Base-by-base conservation (phyloP, 805 yeast genomes). In the Alloascoidea hylecoeti region DNA sequence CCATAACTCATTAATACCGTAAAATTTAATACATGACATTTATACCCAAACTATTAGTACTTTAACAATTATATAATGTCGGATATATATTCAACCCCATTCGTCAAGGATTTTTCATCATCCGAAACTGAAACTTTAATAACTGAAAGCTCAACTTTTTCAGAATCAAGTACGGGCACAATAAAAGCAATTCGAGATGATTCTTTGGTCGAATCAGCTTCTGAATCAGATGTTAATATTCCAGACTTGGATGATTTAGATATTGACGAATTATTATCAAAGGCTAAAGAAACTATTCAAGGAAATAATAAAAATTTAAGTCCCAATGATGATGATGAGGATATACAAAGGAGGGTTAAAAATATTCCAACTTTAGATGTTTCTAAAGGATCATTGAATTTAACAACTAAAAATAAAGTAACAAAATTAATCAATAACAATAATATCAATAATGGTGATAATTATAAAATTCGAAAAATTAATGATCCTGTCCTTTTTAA, bases 401-500 rank as follows among this genome's bases (percentile, higher is more conserved):
- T 33, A 13, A n/a, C 37, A 35, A 18, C 12, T 12, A 27, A 9
- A 23, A n/a, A 9, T 9, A 34, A 35, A 9, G 28, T 9, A 9
- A 18, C 37, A 23, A 12, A 9, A 12, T 9, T 35, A 15, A 34
- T 12, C 15, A 9, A 9, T 9, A 15, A 16, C 14, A 9, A 6
- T 17, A 13, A 17, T 17, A 14, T 9, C 9, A 17, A 6, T 14
- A 12, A n/a, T 35, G 9, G 12, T 9, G 34, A 17, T 14, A 4
- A 18, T n/a, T 17, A 16, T 15, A 36, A 35, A 6, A 47, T 52
- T 37, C 40, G 60, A 15, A 44, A 32, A 4, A 44, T 56, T 3
- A 47, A 38, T 4, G 58, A 56, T 34, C 59, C 63, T 5, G 47
- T 52, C 3, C 35, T 42, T 37, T 50, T 47, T 6, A 53, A 48